Base-by-base conservation (phyloP, 352 stramenopile genomes). In the Phytophthora pseudosyringae region DNA sequence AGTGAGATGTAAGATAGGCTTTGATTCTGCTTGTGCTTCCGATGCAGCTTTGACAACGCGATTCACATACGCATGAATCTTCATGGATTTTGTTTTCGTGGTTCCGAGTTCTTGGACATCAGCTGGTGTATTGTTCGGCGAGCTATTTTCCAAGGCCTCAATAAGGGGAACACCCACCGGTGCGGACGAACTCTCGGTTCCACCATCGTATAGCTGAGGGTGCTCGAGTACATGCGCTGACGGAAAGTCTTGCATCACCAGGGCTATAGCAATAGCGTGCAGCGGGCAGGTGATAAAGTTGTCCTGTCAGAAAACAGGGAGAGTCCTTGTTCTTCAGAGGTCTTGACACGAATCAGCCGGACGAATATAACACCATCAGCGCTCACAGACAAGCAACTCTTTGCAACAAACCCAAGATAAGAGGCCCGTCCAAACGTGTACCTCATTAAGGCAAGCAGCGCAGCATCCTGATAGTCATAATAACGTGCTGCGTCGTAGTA, bases 391-490 rank as follows among this genome's bases (percentile, higher is more conserved):
- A 76, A 18, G n/a, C 43, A 43, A 18, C 65, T 28, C 29, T 75
- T 69, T 11, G 39, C 44, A 2, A 61, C 38, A 21, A 67, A 61
- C 3, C 31, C 35, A 1, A 73, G 32, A 15, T 59, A 36, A 0
- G 33, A 62, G 5, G 41, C 52, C 21, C 58, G 44, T 0, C 63
- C 63, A 31, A 76, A 64, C 4, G 49, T 18, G 18, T 65, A 68
- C 58, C 58, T 67, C 45, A 70, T 55, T 0, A 70, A 9, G 0
- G 55, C 55, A 9, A 71, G 21, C 5, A 68, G 16, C 3, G 49
- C 55, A 5, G 64, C 59, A 16, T 77, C 64, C 38, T 77, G 59
- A n/a, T 77, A 68, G 18, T 71, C 49, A 1, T 45, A 49, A 4
- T 28, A 5, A 1, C 16, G 58, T 9, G 15, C 18, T 1, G 56